These are phyloP conservation scores for Chenopodium suecicum DNA, from an alignment of 148 eudicot species.

Conservation along the genomic window DNA sequence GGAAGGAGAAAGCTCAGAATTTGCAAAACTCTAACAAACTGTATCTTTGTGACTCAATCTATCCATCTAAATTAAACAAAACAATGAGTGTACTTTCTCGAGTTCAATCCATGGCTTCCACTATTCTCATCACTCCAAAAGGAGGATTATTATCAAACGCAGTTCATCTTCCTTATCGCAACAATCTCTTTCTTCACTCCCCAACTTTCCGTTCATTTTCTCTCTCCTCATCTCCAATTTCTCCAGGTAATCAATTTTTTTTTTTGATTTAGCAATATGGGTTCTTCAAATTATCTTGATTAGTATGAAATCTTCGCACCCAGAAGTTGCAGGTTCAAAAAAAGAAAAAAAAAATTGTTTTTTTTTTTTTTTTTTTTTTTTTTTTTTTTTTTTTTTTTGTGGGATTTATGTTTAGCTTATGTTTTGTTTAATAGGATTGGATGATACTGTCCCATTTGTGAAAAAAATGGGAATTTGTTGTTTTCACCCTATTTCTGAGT, in stretches of 20 bases:
- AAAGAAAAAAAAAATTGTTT: too few species aligned
- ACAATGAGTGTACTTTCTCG: slow-evolving; percentile 22
- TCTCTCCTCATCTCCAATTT: slow-evolving; percentile 5
- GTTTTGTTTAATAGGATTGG: background rate
- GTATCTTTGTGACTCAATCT: background rate
- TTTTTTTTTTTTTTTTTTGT: too few species aligned
- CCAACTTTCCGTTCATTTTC: slow-evolving; percentile 10
- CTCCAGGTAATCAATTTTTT: slow-evolving; percentile 23
- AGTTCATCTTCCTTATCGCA: background rate
- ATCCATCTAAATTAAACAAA: background rate
- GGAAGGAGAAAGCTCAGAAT: too few species aligned
- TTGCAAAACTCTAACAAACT: too few species aligned
- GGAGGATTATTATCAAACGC: background rate
- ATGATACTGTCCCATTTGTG: background rate
- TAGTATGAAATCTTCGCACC: background rate
- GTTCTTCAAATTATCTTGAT: background rate
- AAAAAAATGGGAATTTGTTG: background rate
- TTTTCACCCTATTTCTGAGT: background rate
- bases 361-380: too few species aligned
- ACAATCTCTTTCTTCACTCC: background rate
- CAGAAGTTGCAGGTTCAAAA: background rate
- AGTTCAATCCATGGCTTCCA: slow-evolving; percentile 20
- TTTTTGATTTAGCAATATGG: background rate
- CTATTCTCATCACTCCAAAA: slow-evolving; percentile 16
- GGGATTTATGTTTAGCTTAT: background rate